Conservation (phyloP, 179 eudicot species). For the Nepenthes alata region DNA sequence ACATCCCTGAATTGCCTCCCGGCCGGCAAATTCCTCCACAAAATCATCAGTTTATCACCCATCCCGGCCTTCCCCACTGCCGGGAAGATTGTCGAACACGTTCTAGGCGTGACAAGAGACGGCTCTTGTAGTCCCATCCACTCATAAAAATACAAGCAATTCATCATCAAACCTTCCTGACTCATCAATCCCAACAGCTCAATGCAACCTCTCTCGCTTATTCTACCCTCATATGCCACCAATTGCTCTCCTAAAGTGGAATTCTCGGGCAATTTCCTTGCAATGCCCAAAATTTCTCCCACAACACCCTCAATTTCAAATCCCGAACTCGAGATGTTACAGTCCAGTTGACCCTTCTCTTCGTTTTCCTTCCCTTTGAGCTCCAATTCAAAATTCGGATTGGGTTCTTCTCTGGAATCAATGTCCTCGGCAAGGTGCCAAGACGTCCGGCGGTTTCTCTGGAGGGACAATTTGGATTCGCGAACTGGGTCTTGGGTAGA, state of each 20-base stretch:
- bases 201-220: conserved; percentile 52
- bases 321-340: neutral
- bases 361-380: conserved; percentile 3
- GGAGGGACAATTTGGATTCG: conserved; percentile 49
- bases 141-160: conserved; percentile 77
- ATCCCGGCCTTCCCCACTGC: conserved; percentile 55
- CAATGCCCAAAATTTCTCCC: conserved; percentile 37
- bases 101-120: conserved; percentile 44
- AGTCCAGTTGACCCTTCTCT: conserved; percentile 11
- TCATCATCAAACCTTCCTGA: conserved; percentile 40
- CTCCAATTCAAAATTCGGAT: conserved; percentile 5
- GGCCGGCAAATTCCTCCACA: conserved; percentile 64
- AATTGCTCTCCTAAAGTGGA: conserved; percentile 57
- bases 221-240: conserved; percentile 42
- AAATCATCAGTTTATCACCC: conserved; percentile 55
- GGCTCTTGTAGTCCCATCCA: conserved; percentile 90
- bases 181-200: conserved; percentile 54
- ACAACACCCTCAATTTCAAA: conserved; percentile 28
- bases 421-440: conserved; percentile 42
- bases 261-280: conserved; percentile 54
- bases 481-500: conserved; percentile 34
- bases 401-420: conserved; percentile 9
- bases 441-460: conserved; percentile 47
- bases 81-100: conserved; percentile 65
- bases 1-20: conserved; percentile 50